Percentiles rank a stretch among this genome's conserved stretches.
phyloP scores from a whole-genome alignment of 208 protist genomes.

The Novymonas esmeraldas region DNA sequence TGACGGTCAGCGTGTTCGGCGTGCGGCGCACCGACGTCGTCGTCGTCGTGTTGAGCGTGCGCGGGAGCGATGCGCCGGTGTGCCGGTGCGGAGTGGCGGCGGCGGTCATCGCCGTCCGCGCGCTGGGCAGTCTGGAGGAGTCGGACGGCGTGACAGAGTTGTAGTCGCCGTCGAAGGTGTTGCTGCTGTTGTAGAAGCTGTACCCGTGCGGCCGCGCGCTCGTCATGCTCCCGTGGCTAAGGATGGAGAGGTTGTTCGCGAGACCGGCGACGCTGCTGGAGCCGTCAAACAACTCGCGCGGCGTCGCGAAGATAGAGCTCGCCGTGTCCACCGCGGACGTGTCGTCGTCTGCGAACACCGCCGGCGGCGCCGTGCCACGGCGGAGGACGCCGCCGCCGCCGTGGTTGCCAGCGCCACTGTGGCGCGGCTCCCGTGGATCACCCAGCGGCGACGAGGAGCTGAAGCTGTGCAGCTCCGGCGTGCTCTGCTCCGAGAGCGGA shows the following conservation, averaged over 20 bases:
- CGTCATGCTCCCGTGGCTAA: slow-evolving; percentile 27
- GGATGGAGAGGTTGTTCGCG: slow-evolving; percentile 13
- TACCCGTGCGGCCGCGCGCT: slow-evolving; percentile 29
- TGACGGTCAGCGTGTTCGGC: slow-evolving; percentile 3
- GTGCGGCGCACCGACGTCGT: neutral
- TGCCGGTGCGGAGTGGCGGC: too few species aligned
- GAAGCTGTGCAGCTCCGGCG: slow-evolving; percentile 20
- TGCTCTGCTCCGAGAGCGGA: neutral
- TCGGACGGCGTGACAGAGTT: neutral
- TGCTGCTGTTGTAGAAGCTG: slow-evolving; percentile 33
- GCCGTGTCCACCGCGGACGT: slow-evolving; percentile 15
- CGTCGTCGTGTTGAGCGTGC: neutral
- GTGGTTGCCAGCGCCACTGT: too few species aligned
- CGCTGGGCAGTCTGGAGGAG: too few species aligned
- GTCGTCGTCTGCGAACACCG: slow-evolving; percentile 23
- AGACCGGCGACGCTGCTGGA: slow-evolving; percentile 8
- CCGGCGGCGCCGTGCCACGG: neutral
- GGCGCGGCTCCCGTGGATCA: too few species aligned
- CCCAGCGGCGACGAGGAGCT: slow-evolving; percentile 4
- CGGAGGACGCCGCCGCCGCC: neutral
- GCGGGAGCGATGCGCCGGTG: neutral
- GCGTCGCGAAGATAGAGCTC: slow-evolving; percentile 26
- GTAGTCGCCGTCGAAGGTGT: neutral
- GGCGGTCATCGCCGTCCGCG: too few species aligned
- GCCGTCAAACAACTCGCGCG: slow-evolving; percentile 14